phyloP scores from a whole-genome alignment of 179 eudicot genomes.

The Sideroxylon spinosum region DNA sequence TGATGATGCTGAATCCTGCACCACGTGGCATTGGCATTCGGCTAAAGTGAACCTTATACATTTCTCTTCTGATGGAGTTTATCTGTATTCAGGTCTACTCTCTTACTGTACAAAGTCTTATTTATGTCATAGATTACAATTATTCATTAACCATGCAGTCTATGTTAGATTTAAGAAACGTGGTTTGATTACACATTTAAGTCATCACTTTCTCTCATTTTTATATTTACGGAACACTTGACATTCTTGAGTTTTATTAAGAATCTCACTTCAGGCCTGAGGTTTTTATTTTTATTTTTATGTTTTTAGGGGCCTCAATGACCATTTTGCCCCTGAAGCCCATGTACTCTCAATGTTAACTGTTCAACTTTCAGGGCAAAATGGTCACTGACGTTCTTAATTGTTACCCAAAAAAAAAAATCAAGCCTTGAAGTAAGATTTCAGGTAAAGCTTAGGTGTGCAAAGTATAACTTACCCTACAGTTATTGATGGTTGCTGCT shows the following conservation, averaged over 20 bases:
- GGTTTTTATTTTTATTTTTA: too few species aligned
- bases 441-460: too few species aligned
- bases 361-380: too few species aligned
- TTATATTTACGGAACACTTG: background rate
- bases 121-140: background rate
- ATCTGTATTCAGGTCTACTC: constrained; percentile 76
- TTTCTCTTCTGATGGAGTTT: constrained; percentile 92
- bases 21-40: constrained; percentile 99
- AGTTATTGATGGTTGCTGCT: background rate
- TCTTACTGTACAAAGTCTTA: background rate
- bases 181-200: background rate
- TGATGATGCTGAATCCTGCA: constrained; percentile 84
- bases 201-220: background rate
- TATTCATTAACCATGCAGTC: background rate
- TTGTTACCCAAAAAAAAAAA: too few species aligned
- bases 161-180: background rate
- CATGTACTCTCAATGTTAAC: too few species aligned
- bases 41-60: constrained; percentile 73
- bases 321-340: too few species aligned
- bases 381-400: too few species aligned
- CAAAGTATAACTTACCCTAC: too few species aligned
- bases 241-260: too few species aligned
- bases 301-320: too few species aligned
- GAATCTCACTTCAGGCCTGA: too few species aligned
- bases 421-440: too few species aligned